A percentile compares a stretch with the other conserved stretches of the same genome.
Conservation (phyloP, 768 basidiomycete genomes). For the Leccinum uliginosum region DNA sequence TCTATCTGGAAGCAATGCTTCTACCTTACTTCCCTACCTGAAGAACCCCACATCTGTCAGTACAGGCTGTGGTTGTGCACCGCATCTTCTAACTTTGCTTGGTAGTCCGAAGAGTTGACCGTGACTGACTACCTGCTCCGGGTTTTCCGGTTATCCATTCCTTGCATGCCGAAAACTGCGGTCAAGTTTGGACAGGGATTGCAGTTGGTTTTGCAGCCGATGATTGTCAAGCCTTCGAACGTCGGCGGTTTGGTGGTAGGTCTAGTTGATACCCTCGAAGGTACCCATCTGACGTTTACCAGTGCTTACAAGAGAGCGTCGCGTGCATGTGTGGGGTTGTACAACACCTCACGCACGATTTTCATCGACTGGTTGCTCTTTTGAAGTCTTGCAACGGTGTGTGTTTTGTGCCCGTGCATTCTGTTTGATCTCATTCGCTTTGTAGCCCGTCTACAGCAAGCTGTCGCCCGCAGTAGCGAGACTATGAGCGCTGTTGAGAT, state of each 20-base stretch:
- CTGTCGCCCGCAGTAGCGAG: conserved; percentile 39
- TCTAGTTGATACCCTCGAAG: not conserved
- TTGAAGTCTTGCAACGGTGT: conserved; percentile 82
- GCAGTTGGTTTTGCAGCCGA: conserved; percentile 75
- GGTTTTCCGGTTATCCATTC: conserved; percentile 81
- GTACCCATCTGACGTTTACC: not conserved
- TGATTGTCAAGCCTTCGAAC: conserved; percentile 84
- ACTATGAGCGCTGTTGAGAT: conserved; percentile 46
- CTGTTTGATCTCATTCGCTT: conserved; percentile 7
- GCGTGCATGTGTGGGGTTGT: conserved; percentile 89
- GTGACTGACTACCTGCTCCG: conserved; percentile 85
- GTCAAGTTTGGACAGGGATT: conserved; percentile 85
- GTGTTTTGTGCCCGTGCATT: not conserved
- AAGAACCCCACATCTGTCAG: conserved; percentile 76
- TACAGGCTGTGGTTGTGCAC: conserved; percentile 2
- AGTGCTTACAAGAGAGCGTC: conserved; percentile 89
- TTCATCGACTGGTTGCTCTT: conserved; percentile 67
- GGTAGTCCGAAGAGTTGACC: conserved; percentile 74
- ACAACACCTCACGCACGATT: conserved; percentile 84
- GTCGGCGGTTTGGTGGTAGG: conserved; percentile 63
- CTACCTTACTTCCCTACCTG: conserved; percentile 84
- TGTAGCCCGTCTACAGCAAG: conserved; percentile 61
- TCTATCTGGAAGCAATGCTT: conserved; percentile 79
- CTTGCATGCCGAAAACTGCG: conserved; percentile 86
- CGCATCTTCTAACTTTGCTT: not conserved